A percentile compares a stretch with the other conserved stretches of the same genome.
Conservation (phyloP, 2,329 filamentous ascomycete genomes). For the Aspergillus ochraceoroseus region DNA sequence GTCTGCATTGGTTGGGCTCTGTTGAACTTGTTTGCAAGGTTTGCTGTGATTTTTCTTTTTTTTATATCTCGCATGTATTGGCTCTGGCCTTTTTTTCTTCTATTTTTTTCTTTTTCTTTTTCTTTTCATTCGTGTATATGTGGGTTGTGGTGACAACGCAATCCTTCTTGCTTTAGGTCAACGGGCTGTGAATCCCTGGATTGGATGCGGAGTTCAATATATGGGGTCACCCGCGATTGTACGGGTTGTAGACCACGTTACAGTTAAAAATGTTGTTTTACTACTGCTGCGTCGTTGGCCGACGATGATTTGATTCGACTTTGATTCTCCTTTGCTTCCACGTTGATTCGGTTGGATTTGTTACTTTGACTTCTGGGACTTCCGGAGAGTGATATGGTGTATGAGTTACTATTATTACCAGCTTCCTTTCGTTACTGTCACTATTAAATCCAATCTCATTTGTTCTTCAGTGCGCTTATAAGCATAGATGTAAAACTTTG, state of each 20-base stretch:
- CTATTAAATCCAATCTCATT: slow-evolving; percentile 16
- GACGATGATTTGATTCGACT: slow-evolving; percentile 17
- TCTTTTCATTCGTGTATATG: slow-evolving; percentile 32
- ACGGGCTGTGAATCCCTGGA: slow-evolving; percentile 35
- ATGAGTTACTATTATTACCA: slow-evolving; percentile 19
- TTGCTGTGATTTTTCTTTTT: slow-evolving; percentile 26
- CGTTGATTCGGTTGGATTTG: slow-evolving; percentile 27
- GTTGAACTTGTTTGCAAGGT: slow-evolving; percentile 33
- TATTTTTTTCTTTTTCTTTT: slow-evolving; percentile 26
- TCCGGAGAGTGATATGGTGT: slow-evolving; percentile 25
- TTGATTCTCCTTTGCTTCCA: slow-evolving; percentile 21
- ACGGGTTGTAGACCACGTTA: slow-evolving; percentile 33
- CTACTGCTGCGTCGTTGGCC: slow-evolving; percentile 19
- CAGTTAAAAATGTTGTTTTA: slow-evolving; percentile 23
- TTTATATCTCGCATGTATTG: slow-evolving; percentile 23
- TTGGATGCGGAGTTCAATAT: slow-evolving; percentile 38
- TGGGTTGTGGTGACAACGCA: slow-evolving; percentile 31
- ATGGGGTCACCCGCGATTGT: slow-evolving; percentile 28
- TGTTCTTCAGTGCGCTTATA: slow-evolving; percentile 6
- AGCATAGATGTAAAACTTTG: too few relatives aligned
- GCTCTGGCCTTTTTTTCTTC: slow-evolving; percentile 26
- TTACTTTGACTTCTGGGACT: slow-evolving; percentile 18
- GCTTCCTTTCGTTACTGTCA: slow-evolving; percentile 13
- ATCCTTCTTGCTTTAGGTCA: slow-evolving; percentile 31
- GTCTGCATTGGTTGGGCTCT: slow-evolving; percentile 42